Percentiles rank a stretch among this genome's conserved stretches.
These are phyloP conservation scores for Herpotrichia juniperi DNA, from an alignment of 2,329 filamentous ascomycete species.

Conservation along the genomic window DNA sequence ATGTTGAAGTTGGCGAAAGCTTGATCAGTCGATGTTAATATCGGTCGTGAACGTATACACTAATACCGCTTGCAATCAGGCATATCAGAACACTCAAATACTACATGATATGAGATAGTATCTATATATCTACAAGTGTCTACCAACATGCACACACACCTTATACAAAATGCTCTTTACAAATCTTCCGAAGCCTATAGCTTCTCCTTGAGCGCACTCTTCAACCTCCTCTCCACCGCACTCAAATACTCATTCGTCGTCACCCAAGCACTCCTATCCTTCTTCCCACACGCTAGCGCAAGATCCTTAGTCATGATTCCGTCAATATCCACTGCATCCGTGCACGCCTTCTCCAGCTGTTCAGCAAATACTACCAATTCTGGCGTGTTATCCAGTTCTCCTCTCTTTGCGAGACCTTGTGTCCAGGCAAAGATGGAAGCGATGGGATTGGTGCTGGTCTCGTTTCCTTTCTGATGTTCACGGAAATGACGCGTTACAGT, in stretches of 20 bases:
- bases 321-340: constrained; percentile 92
- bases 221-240: constrained; percentile 89
- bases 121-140: no score
- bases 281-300: constrained; percentile 92
- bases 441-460: constrained; percentile 98
- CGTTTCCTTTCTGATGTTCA: constrained; percentile 96
- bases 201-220: constrained; percentile 79
- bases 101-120: no score
- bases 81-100: no score
- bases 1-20: no score
- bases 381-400: constrained; percentile 89
- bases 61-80: no score
- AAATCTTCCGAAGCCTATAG: constrained; percentile 55
- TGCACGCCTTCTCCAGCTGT: constrained; percentile 87
- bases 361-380: constrained; percentile 92
- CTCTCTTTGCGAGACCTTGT: constrained; percentile 88
- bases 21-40: no score
- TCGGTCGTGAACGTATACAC: no score
- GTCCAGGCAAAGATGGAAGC: constrained; percentile 99
- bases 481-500: constrained; percentile 98
- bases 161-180: neutral
- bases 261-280: constrained; percentile 81
- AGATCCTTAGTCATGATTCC: constrained; percentile 99
- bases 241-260: constrained; percentile 89
- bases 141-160: no score